Evolutionary conservation across 495 filamentous ascomycete genomes (phyloP).

Genomic region (Xylaria sp.): DNA sequence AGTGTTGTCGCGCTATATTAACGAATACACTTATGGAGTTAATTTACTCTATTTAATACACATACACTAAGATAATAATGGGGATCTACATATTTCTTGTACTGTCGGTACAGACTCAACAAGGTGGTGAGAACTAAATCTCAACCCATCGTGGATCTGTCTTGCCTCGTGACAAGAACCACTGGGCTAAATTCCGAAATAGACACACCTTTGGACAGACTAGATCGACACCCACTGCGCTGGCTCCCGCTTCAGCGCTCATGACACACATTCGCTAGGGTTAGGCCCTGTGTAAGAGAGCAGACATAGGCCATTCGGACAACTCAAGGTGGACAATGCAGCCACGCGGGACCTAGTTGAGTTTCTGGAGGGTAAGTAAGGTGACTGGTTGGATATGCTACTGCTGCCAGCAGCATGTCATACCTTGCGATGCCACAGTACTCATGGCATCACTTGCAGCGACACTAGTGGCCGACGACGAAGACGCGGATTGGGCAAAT

Average conservation of each 20-base stretch:
- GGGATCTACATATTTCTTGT: background rate
- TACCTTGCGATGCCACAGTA: constrained; percentile 7
- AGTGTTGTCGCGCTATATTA: background rate
- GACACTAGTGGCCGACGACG: background rate
- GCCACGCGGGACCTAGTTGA: background rate
- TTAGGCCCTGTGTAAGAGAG: constrained; percentile 1
- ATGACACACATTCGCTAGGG: constrained; percentile 4
- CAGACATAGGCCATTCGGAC: background rate
- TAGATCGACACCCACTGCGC: constrained; percentile 9
- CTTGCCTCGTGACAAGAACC: background rate
- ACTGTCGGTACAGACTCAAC: background rate
- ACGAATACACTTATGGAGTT: background rate
- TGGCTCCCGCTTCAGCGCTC: background rate
- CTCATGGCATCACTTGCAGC: constrained; percentile 24
- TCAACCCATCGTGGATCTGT: background rate
- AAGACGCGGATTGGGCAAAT: constrained; percentile 1
- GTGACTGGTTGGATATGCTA: constrained; percentile 17
- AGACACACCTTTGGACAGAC: background rate
- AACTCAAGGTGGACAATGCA: background rate
- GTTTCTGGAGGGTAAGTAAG: background rate
- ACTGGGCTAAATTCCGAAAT: background rate
- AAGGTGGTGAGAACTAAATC: background rate
- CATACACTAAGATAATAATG: background rate
- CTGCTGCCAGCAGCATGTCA: background rate
- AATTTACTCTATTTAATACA: background rate